Evolutionary conservation across 2,329 filamentous ascomycete genomes (phyloP).

Genomic region (Fusarium multiceps): DNA sequence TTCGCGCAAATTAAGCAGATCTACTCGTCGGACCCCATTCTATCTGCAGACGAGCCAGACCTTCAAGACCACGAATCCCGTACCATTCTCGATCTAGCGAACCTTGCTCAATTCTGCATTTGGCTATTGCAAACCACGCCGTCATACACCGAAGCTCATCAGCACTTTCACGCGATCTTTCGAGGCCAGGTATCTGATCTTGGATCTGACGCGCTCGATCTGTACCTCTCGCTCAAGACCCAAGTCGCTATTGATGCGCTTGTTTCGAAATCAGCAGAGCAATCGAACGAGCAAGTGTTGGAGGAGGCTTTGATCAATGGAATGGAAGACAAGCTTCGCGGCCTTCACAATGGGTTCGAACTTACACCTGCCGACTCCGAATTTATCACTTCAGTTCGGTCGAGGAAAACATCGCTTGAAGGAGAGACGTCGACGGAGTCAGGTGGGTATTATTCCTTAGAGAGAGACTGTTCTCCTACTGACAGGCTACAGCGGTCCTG

Average conservation of each 20-base stretch:
- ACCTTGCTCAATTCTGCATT: conserved; percentile 60
- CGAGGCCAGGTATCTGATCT: conserved; percentile 59
- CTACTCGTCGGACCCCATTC: conserved; percentile 49
- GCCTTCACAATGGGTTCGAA: conserved; percentile 48
- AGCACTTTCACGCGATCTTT: conserved; percentile 59
- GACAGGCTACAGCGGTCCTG: conserved; percentile 43
- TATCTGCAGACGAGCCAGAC: conserved; percentile 52
- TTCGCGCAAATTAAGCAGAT: conserved; percentile 51
- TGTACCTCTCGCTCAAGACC: conserved; percentile 61
- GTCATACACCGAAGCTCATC: conserved; percentile 56
- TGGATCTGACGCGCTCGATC: conserved; percentile 54
- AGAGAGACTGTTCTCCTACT: conserved; percentile 12
- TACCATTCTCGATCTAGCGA: conserved; percentile 58
- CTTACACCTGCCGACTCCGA: conserved; percentile 51
- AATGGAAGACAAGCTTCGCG: conserved; percentile 61
- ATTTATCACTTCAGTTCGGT: conserved; percentile 50
- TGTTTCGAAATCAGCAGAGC: conserved; percentile 60
- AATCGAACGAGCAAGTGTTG: conserved; percentile 63
- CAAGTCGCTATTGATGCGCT: conserved; percentile 66
- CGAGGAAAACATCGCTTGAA: conserved; percentile 50
- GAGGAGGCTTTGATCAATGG: conserved; percentile 67
- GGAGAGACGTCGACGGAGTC: conserved; percentile 44
- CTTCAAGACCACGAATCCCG: conserved; percentile 49
- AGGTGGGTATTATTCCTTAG: conserved; percentile 41
- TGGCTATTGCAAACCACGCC: conserved; percentile 55